Conservation (phyloP, 305 asterid species). For the Fraxinus paxiana region DNA sequence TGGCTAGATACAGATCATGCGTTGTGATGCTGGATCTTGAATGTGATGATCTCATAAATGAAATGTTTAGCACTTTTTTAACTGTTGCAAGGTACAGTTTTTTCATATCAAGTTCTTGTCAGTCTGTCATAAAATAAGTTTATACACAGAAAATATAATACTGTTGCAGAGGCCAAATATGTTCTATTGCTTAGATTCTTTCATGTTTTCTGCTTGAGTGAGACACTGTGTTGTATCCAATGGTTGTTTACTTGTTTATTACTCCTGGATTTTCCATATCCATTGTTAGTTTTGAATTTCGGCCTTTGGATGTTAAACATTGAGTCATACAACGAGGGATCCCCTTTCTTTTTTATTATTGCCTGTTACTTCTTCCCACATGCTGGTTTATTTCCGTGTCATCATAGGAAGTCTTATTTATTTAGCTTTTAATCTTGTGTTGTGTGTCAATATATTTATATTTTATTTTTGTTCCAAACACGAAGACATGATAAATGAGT, state of each 20-base stretch:
- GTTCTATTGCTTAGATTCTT: conserved; percentile 1
- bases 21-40: conserved; percentile 99
- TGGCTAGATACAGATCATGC: conserved; percentile 92
- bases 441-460: background rate
- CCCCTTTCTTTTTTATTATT: background rate
- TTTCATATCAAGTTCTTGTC: conserved; percentile 23
- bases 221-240: background rate
- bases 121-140: conserved; percentile 12
- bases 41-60: conserved; percentile 83
- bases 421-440: background rate
- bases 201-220: conserved; percentile 10
- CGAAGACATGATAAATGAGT: conserved; percentile 4
- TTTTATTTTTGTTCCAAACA: background rate
- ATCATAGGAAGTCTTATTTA: background rate
- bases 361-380: background rate
- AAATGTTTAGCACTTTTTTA: conserved; percentile 80
- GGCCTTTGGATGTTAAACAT: conserved; percentile 5
- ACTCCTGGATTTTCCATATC: background rate
- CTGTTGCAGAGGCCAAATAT: conserved; percentile 2
- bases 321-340: conserved; percentile 14
- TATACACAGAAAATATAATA: background rate
- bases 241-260: conserved; percentile 9
- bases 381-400: background rate
- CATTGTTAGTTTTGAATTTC: conserved; percentile 2
- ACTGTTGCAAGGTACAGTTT: conserved; percentile 65